A percentile compares a stretch with the other conserved stretches of the same genome.
These are phyloP conservation scores for Tylopilus sp. DNA, from an alignment of 768 basidiomycete species.

Conservation along the genomic window DNA sequence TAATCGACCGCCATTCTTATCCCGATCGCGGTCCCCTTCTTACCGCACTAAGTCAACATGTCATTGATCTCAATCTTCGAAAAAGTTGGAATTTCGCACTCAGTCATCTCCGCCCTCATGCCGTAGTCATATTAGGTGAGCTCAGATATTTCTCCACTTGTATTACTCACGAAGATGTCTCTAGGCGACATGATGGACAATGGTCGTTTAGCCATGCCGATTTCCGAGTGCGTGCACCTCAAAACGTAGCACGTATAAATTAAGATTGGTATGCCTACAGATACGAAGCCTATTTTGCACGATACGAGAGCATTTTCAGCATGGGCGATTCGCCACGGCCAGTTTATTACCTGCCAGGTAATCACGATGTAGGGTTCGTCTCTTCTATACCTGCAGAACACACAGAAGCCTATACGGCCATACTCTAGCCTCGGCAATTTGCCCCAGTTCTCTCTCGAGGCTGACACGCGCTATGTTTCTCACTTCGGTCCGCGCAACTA, in stretches of 20 bases:
- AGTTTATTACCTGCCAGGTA: conserved; percentile 78
- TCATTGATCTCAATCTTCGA: conserved; percentile 80
- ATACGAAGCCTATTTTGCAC: conserved; percentile 64
- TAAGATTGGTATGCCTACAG: conserved; percentile 38
- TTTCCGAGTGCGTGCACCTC: conserved; percentile 59
- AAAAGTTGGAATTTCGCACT: conserved; percentile 78
- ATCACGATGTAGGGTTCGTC: conserved; percentile 81
- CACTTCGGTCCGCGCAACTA: conserved; percentile 78
- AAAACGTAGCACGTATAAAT: neutral
- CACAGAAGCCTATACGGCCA: conserved; percentile 1
- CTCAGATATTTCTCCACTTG: neutral
- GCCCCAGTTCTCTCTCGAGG: conserved; percentile 37
- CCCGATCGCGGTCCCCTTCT: conserved; percentile 53
- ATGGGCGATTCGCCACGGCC: conserved; percentile 42
- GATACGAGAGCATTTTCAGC: conserved; percentile 72
- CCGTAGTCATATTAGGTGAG: conserved; percentile 72
- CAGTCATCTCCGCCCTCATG: conserved; percentile 54
- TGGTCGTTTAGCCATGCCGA: conserved; percentile 62
- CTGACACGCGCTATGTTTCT: conserved; percentile 55
- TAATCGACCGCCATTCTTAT: conserved; percentile 75
- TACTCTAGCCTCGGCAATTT: conserved; percentile 28
- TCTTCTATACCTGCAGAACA: conserved; percentile 1
- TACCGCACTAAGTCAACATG: conserved; percentile 54
- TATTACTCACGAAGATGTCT: neutral
- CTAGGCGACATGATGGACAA: conserved; percentile 82